Evolutionary conservation across 2,329 filamentous ascomycete species (phyloP).

Genomic region (Penicillium sp.): DNA sequence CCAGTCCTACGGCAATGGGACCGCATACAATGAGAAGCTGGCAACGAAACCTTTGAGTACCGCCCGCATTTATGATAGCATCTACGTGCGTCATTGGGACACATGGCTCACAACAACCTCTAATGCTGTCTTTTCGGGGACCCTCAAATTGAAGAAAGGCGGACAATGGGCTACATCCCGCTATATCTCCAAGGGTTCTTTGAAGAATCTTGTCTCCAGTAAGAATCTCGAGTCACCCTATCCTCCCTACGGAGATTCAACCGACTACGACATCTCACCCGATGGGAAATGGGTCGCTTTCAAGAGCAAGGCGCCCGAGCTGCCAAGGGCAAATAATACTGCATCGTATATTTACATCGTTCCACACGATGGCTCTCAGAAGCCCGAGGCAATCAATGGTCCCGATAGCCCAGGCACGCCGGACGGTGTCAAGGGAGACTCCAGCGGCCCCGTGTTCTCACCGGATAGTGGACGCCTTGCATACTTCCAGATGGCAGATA

Average conservation of each 20-base stretch:
- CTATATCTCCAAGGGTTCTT: constrained; percentile 50
- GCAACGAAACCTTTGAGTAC: constrained; percentile 58
- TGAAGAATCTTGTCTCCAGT: constrained; percentile 45
- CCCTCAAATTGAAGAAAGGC: constrained; percentile 44
- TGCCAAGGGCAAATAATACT: constrained; percentile 57
- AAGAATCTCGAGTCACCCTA: constrained; percentile 45
- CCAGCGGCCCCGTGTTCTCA: constrained; percentile 67
- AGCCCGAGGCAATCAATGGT: constrained; percentile 45
- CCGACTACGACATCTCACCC: constrained; percentile 66
- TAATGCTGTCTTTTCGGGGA: constrained; percentile 69
- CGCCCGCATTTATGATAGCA: constrained; percentile 66
- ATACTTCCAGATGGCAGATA: constrained; percentile 72
- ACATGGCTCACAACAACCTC: constrained; percentile 65
- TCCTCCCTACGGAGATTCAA: constrained; percentile 67
- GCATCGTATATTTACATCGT: constrained; percentile 77
- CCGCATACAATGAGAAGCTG: constrained; percentile 62
- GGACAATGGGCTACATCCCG: constrained; percentile 35
- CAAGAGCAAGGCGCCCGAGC: constrained; percentile 42
- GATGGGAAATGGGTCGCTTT: constrained; percentile 41
- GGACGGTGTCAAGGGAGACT: constrained; percentile 54
- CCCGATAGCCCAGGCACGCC: constrained; percentile 35
- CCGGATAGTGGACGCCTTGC: constrained; percentile 65
- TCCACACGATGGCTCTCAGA: constrained; percentile 58
- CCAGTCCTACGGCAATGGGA: constrained; percentile 62
- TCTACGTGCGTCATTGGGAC: constrained; percentile 83